A percentile compares a stretch with the other conserved stretches of the same genome.
Conservation (phyloP, 306 rosid genomes). For the Abrus pulchellus region DNA sequence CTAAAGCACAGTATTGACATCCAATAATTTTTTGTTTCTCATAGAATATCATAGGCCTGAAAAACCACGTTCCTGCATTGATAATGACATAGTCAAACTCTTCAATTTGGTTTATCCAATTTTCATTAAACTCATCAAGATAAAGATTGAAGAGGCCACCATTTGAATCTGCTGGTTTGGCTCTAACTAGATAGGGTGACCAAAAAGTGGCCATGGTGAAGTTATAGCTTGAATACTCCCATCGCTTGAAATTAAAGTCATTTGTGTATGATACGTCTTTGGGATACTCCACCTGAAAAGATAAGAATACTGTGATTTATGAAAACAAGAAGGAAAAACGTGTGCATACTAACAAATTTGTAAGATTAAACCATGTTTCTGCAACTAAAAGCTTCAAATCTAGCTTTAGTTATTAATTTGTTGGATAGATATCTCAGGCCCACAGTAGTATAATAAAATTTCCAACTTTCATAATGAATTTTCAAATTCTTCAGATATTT, state of each 20-base stretch:
- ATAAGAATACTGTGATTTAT: no score
- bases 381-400: no score
- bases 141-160: conserved; percentile 66
- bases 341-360: no score
- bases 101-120: conserved; percentile 61
- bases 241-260: conserved; percentile 52
- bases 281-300: no score
- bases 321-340: no score
- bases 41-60: conserved; percentile 57
- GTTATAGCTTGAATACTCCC: conserved; percentile 77
- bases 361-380: no score
- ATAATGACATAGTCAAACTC: conserved; percentile 70
- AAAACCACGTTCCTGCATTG: conserved; percentile 84
- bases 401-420: no score
- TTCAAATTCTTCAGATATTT: no score
- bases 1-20: conserved; percentile 67
- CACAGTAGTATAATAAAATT: no score
- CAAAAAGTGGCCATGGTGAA: conserved; percentile 75
- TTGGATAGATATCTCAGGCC: no score
- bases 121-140: conserved; percentile 71
- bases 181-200: conserved; percentile 69
- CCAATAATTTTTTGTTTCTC: conserved; percentile 65
- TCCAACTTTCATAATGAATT: no score
- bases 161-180: conserved; percentile 46
- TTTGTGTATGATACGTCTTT: conserved; percentile 11